Conservation (phyloP, 257 asterid genomes). For the Solanum stenotomum region DNA sequence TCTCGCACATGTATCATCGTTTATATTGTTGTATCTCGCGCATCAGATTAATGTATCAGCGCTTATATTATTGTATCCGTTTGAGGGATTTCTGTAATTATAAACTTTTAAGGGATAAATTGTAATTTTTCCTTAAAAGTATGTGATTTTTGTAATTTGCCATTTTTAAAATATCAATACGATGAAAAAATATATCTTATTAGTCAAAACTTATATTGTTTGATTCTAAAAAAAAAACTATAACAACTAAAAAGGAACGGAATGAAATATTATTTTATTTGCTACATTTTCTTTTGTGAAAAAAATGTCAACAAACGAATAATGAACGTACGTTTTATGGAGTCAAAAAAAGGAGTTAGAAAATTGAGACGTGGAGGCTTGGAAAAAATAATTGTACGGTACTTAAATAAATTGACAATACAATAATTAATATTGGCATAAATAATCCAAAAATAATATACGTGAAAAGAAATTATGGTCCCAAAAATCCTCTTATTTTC, state of each 20-base stretch:
- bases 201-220: too few relatives aligned
- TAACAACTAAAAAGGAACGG: too few relatives aligned
- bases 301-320: not conserved
- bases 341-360: not conserved
- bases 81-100: too few relatives aligned
- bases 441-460: not conserved
- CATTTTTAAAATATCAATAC: too few relatives aligned
- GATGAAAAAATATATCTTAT: too few relatives aligned
- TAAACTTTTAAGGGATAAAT: too few relatives aligned
- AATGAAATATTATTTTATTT: not conserved
- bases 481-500: not conserved
- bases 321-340: not conserved
- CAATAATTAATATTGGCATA: not conserved
- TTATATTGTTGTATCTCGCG: too few relatives aligned
- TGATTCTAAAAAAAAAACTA: not conserved
- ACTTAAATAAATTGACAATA: not conserved
- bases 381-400: not conserved
- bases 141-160: too few relatives aligned
- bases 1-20: accelerated
- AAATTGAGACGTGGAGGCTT: not conserved
- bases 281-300: not conserved
- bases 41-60: too few relatives aligned
- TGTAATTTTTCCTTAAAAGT: too few relatives aligned
- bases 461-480: not conserved
- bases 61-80: too few relatives aligned